Percentiles rank a stretch among this genome's conserved stretches.
Evolutionary conservation across 495 filamentous ascomycete genomes (phyloP).

Genomic region (Talaromyces ruber): DNA sequence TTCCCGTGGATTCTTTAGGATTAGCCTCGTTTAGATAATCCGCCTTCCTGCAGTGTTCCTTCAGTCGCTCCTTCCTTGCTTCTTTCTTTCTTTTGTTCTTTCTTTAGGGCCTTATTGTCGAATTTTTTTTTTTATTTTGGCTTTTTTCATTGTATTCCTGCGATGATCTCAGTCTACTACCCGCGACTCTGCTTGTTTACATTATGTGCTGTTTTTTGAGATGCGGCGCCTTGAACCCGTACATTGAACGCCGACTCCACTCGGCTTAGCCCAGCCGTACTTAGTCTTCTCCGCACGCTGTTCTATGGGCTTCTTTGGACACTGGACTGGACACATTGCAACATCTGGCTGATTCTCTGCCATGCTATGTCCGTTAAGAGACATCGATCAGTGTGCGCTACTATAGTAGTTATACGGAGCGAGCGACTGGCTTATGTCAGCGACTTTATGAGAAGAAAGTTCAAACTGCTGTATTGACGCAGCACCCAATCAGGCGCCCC

Average conservation of each 20-base stretch:
- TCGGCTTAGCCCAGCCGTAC: background rate
- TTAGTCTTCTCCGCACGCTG: conserved; percentile 3
- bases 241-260: background rate
- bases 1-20: background rate
- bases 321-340: background rate
- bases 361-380: background rate
- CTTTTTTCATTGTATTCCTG: too few relatives aligned
- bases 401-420: background rate
- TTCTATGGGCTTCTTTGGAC: conserved; percentile 2
- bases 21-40: conserved; percentile 1
- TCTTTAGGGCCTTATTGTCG: too few relatives aligned
- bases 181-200: too few relatives aligned
- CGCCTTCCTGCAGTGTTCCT: background rate
- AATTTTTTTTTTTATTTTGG: too few relatives aligned
- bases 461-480: too few relatives aligned
- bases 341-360: background rate
- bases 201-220: background rate
- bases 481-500: background rate
- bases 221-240: background rate
- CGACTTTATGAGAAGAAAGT: background rate
- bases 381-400: background rate
- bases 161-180: too few relatives aligned
- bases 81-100: background rate
- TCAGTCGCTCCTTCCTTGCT: background rate
- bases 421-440: background rate